These are phyloP conservation scores for Schizosaccharomyces versatilis DNA, from an alignment of 1,139 yeast species.

Conservation along the genomic window DNA sequence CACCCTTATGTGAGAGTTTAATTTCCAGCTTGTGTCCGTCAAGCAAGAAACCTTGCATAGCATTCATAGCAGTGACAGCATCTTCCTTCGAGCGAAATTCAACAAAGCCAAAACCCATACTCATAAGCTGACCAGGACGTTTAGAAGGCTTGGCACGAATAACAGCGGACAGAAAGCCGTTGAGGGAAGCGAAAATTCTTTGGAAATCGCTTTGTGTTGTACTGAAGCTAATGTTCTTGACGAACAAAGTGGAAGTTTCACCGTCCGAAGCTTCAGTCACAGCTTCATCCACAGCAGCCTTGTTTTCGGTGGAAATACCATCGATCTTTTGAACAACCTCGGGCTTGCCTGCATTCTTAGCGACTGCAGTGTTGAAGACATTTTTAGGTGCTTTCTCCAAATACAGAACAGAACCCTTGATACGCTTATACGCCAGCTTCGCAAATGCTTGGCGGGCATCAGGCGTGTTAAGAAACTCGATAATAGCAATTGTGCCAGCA, in stretches of 20 bases:
- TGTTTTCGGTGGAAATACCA: slow-evolving; percentile 15
- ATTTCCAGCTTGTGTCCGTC: slow-evolving; percentile 82
- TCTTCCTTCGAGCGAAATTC: slow-evolving; percentile 63
- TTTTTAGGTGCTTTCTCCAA: slow-evolving; percentile 85
- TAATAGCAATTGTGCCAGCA: slow-evolving; percentile 85
- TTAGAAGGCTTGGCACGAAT: slow-evolving; percentile 76
- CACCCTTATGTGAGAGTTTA: slow-evolving; percentile 62
- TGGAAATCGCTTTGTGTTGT: slow-evolving; percentile 42
- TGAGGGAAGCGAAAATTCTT: slow-evolving; percentile 41
- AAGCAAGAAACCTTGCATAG: slow-evolving; percentile 54
- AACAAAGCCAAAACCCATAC: slow-evolving; percentile 96
- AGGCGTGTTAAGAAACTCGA: slow-evolving; percentile 70
- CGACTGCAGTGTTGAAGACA: slow-evolving; percentile 30
- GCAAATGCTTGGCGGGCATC: slow-evolving; percentile 78
- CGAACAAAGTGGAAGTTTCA: slow-evolving; percentile 55
- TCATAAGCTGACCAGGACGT: slow-evolving; percentile 36
- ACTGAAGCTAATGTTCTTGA: slow-evolving; percentile 73
- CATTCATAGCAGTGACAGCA: slow-evolving; percentile 52
- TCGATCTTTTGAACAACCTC: slow-evolving; percentile 15
- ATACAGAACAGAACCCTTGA: slow-evolving; percentile 67
- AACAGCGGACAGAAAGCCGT: slow-evolving; percentile 64
- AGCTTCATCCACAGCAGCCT: slow-evolving; percentile 24
- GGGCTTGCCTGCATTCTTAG: slow-evolving; percentile 20
- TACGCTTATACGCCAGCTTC: slow-evolving; percentile 65
- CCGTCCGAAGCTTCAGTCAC: slow-evolving; percentile 29